Base-by-base conservation (phyloP, 108 stramenopile genomes). In the Schizochytrium sp. region DNA sequence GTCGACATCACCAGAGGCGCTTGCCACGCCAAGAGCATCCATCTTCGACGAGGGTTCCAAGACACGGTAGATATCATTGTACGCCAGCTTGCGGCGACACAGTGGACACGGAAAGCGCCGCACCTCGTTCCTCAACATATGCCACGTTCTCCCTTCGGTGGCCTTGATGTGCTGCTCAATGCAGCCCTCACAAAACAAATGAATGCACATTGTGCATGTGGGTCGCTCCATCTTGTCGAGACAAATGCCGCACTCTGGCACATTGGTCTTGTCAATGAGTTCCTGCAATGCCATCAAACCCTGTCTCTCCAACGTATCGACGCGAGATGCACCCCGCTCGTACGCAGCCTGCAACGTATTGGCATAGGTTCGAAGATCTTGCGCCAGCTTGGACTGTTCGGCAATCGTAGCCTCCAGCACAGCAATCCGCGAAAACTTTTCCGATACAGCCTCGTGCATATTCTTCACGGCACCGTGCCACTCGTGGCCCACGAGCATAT, bases 151-250 rank as follows among this genome's bases (percentile, higher is more conserved):
- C 16, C 48, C 43, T 29, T 72, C 88, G 57, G 14, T 88, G 45
- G 72, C 58, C 10, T n/a, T 57, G 72, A 91, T 88, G 45, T 90
- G 47, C 47, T 90, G 90, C 48, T 53, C 28, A 48, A 91, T 89
- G 83, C 91, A 91, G 25, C 87, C 90, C 25, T 91, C 51, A 87
- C 92, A 92, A 58, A 91, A 91, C 4, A 92, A 23, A 72, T 92
- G 92, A 14, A 71, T 44, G 58, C 76, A 47, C 34, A 63, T 51
- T n/a, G 71, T 90, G 88, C 72, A 72, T 4, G 60, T 44, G 19
- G 87, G 87, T 6, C 34, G 34, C 5, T 72, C 58, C 18, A 89
- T 25, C 25, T 21, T n/a, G 3, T 59, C 57, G 57, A 72, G 72
- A n/a, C 83, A 87, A 48, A 87, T 55, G 44, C 44, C 29, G 45